These are phyloP conservation scores for Rosa chinensis DNA, from an alignment of 306 rosid genomes.

Conservation along the genomic window DNA sequence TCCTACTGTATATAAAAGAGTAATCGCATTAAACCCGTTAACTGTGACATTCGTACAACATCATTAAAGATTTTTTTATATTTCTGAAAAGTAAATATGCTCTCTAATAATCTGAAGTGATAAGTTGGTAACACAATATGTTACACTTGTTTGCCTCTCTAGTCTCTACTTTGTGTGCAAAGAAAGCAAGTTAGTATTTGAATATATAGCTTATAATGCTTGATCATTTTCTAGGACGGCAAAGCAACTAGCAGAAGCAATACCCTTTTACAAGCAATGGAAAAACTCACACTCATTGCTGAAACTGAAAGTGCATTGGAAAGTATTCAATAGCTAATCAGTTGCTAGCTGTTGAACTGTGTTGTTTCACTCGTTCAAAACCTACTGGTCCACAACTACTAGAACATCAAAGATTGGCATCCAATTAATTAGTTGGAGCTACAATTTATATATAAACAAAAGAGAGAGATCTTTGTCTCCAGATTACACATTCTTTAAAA, in stretches of 20 bases:
- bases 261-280: conserved; percentile 1
- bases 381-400: conserved; percentile 6
- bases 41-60: no score
- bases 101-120: background rate
- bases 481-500: background rate
- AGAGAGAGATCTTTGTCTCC: conserved; percentile 19
- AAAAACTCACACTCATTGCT: conserved; percentile 4
- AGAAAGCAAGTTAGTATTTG: conserved; percentile 35
- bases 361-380: background rate
- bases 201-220: conserved; percentile 7
- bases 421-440: background rate
- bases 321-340: background rate
- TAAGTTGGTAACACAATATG: background rate
- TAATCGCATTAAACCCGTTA: no score
- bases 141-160: conserved; percentile 3
- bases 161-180: conserved; percentile 48
- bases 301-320: conserved; percentile 8
- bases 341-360: background rate
- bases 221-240: conserved; percentile 27
- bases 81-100: no score
- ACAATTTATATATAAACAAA: background rate
- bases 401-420: background rate
- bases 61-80: no score
- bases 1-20: no score
- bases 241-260: conserved; percentile 20